phyloP scores from a whole-genome alignment of 805 yeast species.

The Metschnikowia lunata region DNA sequence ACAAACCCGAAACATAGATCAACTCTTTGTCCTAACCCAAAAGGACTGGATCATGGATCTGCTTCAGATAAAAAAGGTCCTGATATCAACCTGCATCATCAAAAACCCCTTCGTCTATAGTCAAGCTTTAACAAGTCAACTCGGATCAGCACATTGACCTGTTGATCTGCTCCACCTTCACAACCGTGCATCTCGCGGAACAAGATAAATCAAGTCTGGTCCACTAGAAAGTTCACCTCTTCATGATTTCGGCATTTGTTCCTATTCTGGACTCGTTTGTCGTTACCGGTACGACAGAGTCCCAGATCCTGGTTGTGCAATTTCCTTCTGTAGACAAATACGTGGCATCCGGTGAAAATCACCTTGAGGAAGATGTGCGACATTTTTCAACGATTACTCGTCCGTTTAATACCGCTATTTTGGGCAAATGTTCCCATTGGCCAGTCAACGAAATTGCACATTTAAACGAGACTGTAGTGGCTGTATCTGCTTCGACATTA shows the following conservation, averaged over 20 bases:
- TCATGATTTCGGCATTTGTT: conserved; percentile 11
- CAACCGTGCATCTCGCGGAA: too few relatives aligned
- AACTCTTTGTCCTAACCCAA: too few relatives aligned
- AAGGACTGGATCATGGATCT: too few relatives aligned
- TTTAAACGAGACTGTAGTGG: conserved; percentile 6
- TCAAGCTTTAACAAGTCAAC: too few relatives aligned
- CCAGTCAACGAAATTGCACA: conserved; percentile 12
- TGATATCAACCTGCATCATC: too few relatives aligned
- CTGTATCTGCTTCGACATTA: conserved; percentile 11
- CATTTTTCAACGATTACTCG: background rate
- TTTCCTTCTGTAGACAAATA: conserved; percentile 1
- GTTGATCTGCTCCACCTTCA: too few relatives aligned
- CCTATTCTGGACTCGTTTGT: conserved; percentile 14
- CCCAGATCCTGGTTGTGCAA: conserved; percentile 8
- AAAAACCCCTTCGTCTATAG: too few relatives aligned
- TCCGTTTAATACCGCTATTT: conserved; percentile 1
- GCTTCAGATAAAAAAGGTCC: too few relatives aligned
- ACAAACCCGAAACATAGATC: too few relatives aligned
- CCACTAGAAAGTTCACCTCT: too few relatives aligned
- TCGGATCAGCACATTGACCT: too few relatives aligned
- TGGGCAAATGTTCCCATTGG: conserved; percentile 17
- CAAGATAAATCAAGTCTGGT: too few relatives aligned
- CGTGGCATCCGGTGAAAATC: background rate
- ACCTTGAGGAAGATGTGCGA: background rate
- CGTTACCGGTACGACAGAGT: conserved; percentile 13